Base-by-base conservation (phyloP, 192 early-diverging fungal species). In the Backusella westeae region DNA sequence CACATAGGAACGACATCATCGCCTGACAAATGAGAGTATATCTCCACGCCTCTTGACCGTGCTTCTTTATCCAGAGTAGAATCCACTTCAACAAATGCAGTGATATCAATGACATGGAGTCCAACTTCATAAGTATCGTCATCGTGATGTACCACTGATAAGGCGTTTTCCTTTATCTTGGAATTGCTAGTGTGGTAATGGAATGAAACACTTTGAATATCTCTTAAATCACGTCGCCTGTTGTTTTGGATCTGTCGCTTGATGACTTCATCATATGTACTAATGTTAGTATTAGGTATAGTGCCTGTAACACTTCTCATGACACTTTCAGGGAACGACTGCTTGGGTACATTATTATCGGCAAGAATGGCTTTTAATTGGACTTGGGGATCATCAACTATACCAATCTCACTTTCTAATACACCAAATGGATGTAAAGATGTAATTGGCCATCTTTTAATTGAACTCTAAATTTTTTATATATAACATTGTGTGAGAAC, bases 21-120 rank as follows among this genome's bases (percentile, higher is more conserved):
- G 2, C 3, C 23, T 6, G 70, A 46, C 29, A 71, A 41, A 23
- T 41, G 41, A 26, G 35, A 44, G 14, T 97, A 94, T 70, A 99
- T 82, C 76, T 97, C 97, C 1, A 97, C 94, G 1, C 94, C 96
- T 73, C 97, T 88, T 17, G 90, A 83, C n/a, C 91, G 89, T 1
- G 96, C 98, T 79, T 98, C 98, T 42, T 89, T 78, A 79, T 99
- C 98, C 89, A 98, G 93, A 5, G 94, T 89, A 38, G 93, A 96
- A 72, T 89, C 89, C 21, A 92, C 90, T 74, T 91, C 93, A 34
- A 99, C 94, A 89, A 99, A 99, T 77, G 97, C 92, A 34, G 94
- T 91, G 15, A 98, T 94, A 81, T 99, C 98, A 26, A 97, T 94
- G 83, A 98, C 97, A 77, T 98, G 89, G 0, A 89, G 83, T 9